Percentiles rank a stretch among this genome's conserved stretches.
Evolutionary conservation across 331 rosid species (phyloP).

Genomic region (Ulmus americana): DNA sequence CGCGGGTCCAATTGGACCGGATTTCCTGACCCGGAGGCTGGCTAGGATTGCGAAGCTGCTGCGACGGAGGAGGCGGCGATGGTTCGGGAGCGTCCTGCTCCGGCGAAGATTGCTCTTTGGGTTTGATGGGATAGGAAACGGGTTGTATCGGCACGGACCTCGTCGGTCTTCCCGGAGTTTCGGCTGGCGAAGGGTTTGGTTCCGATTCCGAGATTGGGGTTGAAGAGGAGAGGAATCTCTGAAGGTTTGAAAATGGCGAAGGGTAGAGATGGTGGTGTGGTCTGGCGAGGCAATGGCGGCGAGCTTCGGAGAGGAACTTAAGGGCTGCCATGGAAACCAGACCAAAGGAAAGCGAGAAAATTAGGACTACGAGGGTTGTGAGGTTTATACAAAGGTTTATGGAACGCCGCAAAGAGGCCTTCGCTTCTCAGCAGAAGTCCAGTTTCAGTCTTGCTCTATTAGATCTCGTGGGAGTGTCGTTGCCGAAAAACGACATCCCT

Average conservation of each 20-base stretch:
- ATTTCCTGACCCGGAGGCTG: conserved; percentile 24
- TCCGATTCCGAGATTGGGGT: conserved; percentile 35
- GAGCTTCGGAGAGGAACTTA: conserved; percentile 62
- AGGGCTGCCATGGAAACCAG: conserved; percentile 50
- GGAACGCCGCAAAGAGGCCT: background rate
- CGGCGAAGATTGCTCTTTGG: conserved; percentile 33
- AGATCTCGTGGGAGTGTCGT: no score
- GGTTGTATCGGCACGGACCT: conserved; percentile 47
- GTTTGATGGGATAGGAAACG: conserved; percentile 63
- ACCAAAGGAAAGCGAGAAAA: background rate
- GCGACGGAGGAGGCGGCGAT: conserved; percentile 18
- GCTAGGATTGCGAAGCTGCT: conserved; percentile 17
- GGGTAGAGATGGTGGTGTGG: conserved; percentile 22
- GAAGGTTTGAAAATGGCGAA: conserved; percentile 21
- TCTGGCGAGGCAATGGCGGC: conserved; percentile 54
- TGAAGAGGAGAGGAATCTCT: conserved; percentile 38
- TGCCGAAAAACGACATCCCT: no score
- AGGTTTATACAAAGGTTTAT: conserved; percentile 28
- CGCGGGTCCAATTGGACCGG: conserved; percentile 47
- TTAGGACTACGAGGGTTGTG: conserved; percentile 10
- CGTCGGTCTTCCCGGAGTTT: conserved; percentile 24
- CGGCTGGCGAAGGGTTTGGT: conserved; percentile 21
- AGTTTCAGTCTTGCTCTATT: no score
- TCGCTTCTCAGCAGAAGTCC: background rate
- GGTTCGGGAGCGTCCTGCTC: conserved; percentile 27